Base-by-base conservation (phyloP, 805 yeast genomes). In the Tetrapisispora taiwanensis region DNA sequence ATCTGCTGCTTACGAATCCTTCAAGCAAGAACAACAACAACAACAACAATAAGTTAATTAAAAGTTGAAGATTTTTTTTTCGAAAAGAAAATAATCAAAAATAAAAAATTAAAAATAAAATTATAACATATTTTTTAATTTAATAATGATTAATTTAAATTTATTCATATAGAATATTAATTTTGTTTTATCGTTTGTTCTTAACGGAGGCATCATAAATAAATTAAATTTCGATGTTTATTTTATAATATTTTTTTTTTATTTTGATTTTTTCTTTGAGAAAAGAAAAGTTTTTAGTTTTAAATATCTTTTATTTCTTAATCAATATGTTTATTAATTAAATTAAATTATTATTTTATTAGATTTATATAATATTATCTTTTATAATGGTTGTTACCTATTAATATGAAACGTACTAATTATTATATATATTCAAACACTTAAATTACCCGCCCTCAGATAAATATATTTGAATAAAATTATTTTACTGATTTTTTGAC, bases 1-100 rank as follows among this genome's bases (percentile, higher is more conserved):
- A 55, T 78, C 82, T 58, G 78, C 82, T 70, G 97, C 97, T 63
- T 90, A 86, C 71, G 88, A 86, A 72, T 86, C 84, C 62, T 89
- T 83, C 78, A 81, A 84, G 72, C 80, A 80, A 46, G 68, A 62
- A 48, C 67, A 62, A 54, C 59, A 59, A 47, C 63, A 59, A 47
- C 63, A 56, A 46, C 42, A 39, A 39, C 36, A 31, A 30, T 31
- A 39, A 39, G 36, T 39, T 30, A 39, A 30, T 30, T 31, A n/a
- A 22, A 30, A 24, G 14, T 39, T 27, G 30, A 22, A 10, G 27
- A 19, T 39, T 31, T 36, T 24, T 31, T 31, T 31, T 31, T 6
- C 3, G 19, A 14, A 13, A 30, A 7, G 17, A n/a, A 24, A 9
- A 9, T 14, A 24, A 36, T 3, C 5, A n/a, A 13, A 30, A 31